A percentile compares a stretch with the other conserved stretches of the same genome.
Evolutionary conservation across 345 rosid genomes (phyloP).

Genomic region (Eutrema japonicum): DNA sequence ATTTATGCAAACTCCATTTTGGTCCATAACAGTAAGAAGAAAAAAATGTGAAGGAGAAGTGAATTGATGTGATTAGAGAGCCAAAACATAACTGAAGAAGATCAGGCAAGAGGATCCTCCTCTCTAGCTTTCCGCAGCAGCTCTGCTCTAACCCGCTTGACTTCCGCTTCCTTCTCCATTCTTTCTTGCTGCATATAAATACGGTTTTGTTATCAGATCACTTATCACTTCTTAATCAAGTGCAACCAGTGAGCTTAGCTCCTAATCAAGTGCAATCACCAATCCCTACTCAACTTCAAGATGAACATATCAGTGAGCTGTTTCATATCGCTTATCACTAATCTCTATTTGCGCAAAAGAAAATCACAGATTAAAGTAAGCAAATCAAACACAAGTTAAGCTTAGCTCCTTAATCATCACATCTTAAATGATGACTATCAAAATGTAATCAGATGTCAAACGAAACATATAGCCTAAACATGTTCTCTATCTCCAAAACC

Average conservation of each 20-base stretch:
- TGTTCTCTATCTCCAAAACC: neutral
- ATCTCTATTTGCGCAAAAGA: neutral
- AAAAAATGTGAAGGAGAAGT: constrained; percentile 11
- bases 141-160: constrained; percentile 63
- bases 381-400: constrained; percentile 8
- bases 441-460: neutral
- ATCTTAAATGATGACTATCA: neutral
- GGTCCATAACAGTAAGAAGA: constrained; percentile 1
- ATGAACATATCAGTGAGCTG: neutral
- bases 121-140: constrained; percentile 53
- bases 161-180: constrained; percentile 64
- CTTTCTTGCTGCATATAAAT: constrained; percentile 53
- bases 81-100: constrained; percentile 11
- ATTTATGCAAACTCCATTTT: constrained; percentile 31
- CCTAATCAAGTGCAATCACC: neutral
- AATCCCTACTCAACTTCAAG: neutral
- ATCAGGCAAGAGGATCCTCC: constrained; percentile 54
- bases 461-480: neutral
- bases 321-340: neutral
- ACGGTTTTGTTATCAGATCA: neutral
- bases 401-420: neutral
- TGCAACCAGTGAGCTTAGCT: neutral
- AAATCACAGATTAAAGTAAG: neutral
- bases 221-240: neutral
- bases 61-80: constrained; percentile 16